Evolutionary conservation across 805 yeast genomes (phyloP).

Genomic region (Metschnikowia henanensis): DNA sequence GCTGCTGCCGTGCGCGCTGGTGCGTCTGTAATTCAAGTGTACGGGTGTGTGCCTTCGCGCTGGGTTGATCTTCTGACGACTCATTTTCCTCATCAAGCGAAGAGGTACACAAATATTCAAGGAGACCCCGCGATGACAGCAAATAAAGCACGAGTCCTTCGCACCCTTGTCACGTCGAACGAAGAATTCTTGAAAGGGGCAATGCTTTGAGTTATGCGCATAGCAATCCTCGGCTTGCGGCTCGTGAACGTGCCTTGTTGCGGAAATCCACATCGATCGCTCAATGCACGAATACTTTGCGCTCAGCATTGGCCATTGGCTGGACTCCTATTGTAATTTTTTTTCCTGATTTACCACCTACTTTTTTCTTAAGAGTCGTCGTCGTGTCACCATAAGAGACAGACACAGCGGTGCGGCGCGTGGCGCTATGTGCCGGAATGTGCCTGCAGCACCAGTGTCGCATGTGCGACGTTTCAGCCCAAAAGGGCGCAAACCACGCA

Average conservation of each 20-base stretch:
- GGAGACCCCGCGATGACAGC: not conserved
- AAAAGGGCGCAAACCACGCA: constrained; percentile 7
- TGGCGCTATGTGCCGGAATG: not conserved
- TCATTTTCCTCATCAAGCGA: constrained; percentile 2
- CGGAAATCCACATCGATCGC: too few species aligned
- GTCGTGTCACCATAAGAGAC: too few species aligned
- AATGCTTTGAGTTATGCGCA: not conserved
- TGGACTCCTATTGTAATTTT: too few species aligned
- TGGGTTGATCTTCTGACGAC: not conserved
- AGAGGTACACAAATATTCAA: constrained; percentile 3
- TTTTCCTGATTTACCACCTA: too few species aligned
- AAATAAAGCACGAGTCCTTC: constrained; percentile 3
- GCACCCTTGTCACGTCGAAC: not conserved
- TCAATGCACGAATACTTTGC: too few species aligned
- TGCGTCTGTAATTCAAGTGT: not conserved
- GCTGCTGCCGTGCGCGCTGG: not conserved
- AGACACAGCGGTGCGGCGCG: not conserved
- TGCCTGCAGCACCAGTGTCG: not conserved
- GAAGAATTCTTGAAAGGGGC: not conserved
- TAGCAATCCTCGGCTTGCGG: not conserved
- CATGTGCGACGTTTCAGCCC: constrained; percentile 11
- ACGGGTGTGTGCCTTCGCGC: not conserved
- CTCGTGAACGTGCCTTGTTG: too few species aligned
- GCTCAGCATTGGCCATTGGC: too few species aligned
- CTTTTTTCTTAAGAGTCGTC: too few species aligned